A percentile compares a stretch with the other conserved stretches of the same genome.
Conservation (phyloP, 169 alveolate species). For the Plasmodium vinckei region DNA sequence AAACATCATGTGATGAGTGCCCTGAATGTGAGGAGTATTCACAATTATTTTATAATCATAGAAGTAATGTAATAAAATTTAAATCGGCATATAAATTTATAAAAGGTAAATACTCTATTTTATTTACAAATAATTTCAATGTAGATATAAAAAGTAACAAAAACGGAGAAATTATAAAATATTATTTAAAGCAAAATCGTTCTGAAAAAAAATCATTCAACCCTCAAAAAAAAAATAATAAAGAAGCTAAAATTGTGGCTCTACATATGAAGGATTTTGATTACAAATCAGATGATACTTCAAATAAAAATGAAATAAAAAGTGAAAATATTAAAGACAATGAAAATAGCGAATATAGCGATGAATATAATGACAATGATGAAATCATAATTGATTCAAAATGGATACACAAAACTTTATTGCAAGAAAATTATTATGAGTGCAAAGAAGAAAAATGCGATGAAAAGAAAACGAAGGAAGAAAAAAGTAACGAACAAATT, state of each 20-base stretch:
- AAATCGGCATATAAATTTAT: slow-evolving; percentile 38
- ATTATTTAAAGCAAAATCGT: slow-evolving; percentile 20
- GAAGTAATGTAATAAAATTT: slow-evolving; percentile 22
- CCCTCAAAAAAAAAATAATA: neutral
- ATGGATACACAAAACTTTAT: slow-evolving; percentile 34
- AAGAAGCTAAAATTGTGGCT: slow-evolving; percentile 24
- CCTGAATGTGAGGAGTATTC: slow-evolving; percentile 37
- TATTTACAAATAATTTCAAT: slow-evolving; percentile 29
- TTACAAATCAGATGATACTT: neutral
- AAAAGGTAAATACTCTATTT: slow-evolving; percentile 26
- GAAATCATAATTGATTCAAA: slow-evolving; percentile 19
- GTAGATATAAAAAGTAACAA: slow-evolving; percentile 16
- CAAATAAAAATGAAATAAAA: neutral
- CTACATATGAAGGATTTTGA: slow-evolving; percentile 43
- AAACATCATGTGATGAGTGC: slow-evolving; percentile 28
- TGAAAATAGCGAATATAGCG: neutral
- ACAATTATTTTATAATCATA: slow-evolving; percentile 7
- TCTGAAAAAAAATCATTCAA: neutral
- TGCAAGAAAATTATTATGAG: slow-evolving; percentile 38
- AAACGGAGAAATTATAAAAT: slow-evolving; percentile 12
- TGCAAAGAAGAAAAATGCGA: neutral
- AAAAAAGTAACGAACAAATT: slow-evolving; percentile 2
- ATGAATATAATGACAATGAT: neutral
- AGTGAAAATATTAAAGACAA: neutral
- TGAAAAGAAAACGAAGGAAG: slow-evolving; percentile 3